Base-by-base conservation (phyloP, 2,329 filamentous ascomycete genomes). In the Xylaria sp. region DNA sequence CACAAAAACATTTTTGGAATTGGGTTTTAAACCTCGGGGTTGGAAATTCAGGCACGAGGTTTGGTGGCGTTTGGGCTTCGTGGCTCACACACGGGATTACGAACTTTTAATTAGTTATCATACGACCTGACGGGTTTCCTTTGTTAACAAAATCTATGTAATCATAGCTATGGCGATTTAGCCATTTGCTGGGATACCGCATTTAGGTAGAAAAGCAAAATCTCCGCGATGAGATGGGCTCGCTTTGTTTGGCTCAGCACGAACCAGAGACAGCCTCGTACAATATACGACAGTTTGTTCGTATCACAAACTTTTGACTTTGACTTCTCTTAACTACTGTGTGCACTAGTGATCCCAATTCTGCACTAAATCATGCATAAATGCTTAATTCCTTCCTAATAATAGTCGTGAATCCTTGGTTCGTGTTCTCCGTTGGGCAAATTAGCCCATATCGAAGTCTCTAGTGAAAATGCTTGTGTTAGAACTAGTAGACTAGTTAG, bases 121-220 rank as follows among this genome's bases (percentile, higher is more conserved):
- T 31, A 59, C 40, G 62, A 59, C 53, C 62, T 62, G 11, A 65
- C 11, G 61, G 60, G 56, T 65, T 40, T 28, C 57, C 11, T 61
- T 65, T 68, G 62, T 68, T 5, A 40, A 40, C 38, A 65, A 54
- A 58, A 54, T 23, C 23, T 9, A 53, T 68, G 33, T 68, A 68
- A 61, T 42, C 28, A 58, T 56, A 53, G 40, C 23, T 23, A 51
- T 36, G 23, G 40, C 7, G 40, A 26, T 17, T 28, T 33, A 57
- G 44, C 44, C 33, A 58, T 33, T 31, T 23, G 31, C 17, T 20
- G 38, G 46, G n/a, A 57, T 54, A 56, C 57, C 42, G 26, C 20
- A 46, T 48, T 23, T 20, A 15, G 28, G 33, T 11, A 40, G 36
- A 42, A 31, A 11, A 38, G 23, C 31, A 26, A 61, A 26, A 61